A percentile compares a stretch with the other conserved stretches of the same genome.
Evolutionary conservation across 352 stramenopile species (phyloP).

Genomic region (Thraustochytrium sp.): DNA sequence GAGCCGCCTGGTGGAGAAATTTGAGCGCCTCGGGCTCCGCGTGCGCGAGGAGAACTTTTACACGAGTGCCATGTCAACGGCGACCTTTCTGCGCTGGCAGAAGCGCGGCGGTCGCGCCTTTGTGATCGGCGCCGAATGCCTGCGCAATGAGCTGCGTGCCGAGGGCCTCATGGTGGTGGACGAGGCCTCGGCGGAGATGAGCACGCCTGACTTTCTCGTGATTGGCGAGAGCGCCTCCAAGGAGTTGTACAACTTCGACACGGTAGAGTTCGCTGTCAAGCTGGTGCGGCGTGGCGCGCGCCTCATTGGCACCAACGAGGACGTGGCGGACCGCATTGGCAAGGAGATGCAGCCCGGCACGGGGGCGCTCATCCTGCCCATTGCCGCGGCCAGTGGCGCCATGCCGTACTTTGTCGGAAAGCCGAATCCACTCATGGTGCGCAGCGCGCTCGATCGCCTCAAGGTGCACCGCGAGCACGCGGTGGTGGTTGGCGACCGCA

Average conservation of each 20-base stretch:
- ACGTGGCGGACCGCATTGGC: slow-evolving; percentile 41
- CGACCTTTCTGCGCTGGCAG: slow-evolving; percentile 37
- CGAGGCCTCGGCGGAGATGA: neutral
- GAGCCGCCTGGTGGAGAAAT: slow-evolving; percentile 36
- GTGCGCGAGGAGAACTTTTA: slow-evolving; percentile 32
- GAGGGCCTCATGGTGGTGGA: slow-evolving; percentile 33
- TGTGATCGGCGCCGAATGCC: slow-evolving; percentile 41
- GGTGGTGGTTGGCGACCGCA: slow-evolving; percentile 46
- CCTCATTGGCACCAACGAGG: slow-evolving; percentile 48
- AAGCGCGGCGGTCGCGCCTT: slow-evolving; percentile 37
- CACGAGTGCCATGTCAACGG: slow-evolving; percentile 38
- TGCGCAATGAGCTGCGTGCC: slow-evolving; percentile 27
- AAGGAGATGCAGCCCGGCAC: slow-evolving; percentile 41
- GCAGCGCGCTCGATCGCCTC: slow-evolving; percentile 1
- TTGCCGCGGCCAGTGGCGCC: slow-evolving; percentile 11
- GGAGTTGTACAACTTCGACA: slow-evolving; percentile 41
- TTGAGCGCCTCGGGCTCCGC: slow-evolving; percentile 32
- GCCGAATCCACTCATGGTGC: slow-evolving; percentile 39
- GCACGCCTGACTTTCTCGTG: slow-evolving; percentile 44
- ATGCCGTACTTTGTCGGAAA: slow-evolving; percentile 42
- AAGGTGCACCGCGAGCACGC: neutral
- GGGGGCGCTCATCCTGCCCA: slow-evolving; percentile 20
- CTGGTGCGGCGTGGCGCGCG: slow-evolving; percentile 1
- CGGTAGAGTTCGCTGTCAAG: slow-evolving; percentile 20
- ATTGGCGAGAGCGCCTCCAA: slow-evolving; percentile 25